Evolutionary conservation across 2,329 filamentous ascomycete genomes (phyloP).

Genomic region (Rhytidhysteron rufulum): DNA sequence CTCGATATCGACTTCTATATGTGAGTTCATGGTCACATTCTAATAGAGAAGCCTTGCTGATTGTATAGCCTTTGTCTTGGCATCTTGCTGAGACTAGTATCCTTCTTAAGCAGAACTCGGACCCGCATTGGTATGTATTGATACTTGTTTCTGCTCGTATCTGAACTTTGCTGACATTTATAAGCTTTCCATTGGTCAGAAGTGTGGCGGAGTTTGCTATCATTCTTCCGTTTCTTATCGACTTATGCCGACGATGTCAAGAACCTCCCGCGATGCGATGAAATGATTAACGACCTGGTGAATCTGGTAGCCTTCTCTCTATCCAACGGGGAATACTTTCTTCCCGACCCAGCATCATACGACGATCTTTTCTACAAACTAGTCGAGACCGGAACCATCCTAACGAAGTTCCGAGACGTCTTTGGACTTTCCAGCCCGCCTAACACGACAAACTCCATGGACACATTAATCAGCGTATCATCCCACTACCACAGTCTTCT

Average conservation of each 20-base stretch:
- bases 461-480: slow-evolving; percentile 76
- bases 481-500: slow-evolving; percentile 85
- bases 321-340: slow-evolving; percentile 82
- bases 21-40: slow-evolving; percentile 26
- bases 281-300: slow-evolving; percentile 71
- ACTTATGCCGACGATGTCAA: slow-evolving; percentile 79
- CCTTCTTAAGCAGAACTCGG: slow-evolving; percentile 76
- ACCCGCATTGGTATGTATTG: slow-evolving; percentile 59
- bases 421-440: slow-evolving; percentile 54
- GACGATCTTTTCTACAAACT: slow-evolving; percentile 99
- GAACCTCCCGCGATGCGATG: slow-evolving; percentile 63
- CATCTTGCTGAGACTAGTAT: slow-evolving; percentile 77
- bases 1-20: slow-evolving; percentile 84
- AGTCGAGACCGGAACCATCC: slow-evolving; percentile 81
- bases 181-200: slow-evolving; percentile 86
- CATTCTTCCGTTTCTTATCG: slow-evolving; percentile 84
- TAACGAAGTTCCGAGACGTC: slow-evolving; percentile 75
- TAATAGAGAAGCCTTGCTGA: background rate
- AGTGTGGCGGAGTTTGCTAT: slow-evolving; percentile 83
- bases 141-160: background rate
- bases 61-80: slow-evolving; percentile 62
- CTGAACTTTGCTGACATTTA: slow-evolving; percentile 6
- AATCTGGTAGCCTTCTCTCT: slow-evolving; percentile 81
- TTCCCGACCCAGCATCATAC: slow-evolving; percentile 82
- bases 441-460: slow-evolving; percentile 62